Evolutionary conservation across 164 flowering plant genomes (phyloP), one percentile per base, ranked within the genome.

Genomic region (Vitis rupestris): DNA sequence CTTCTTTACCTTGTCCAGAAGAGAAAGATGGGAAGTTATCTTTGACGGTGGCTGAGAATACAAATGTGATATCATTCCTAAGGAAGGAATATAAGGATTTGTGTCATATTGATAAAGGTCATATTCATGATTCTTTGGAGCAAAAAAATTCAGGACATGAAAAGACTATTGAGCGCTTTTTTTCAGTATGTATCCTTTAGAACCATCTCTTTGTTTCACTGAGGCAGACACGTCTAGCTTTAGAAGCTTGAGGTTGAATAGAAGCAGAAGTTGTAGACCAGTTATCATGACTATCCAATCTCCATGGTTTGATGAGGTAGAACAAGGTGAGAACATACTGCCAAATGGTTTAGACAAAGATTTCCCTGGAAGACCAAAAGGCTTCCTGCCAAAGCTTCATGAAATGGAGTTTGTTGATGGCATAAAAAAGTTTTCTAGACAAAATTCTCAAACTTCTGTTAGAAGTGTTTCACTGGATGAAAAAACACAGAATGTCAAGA

Each of bases 191-290:
- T 75, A 70, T 54, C 82, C 79, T 37, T 47, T 56, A 12, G 93
- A 83, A 49, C 60, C 65, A 56, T 80, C 85, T 76, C 80, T 82
- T 64, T 66, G 61, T 66, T 68, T 81, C 0, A 27, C 60, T 0
- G 77, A 69, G 15, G 49, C 70, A 47, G 74, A 69, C 12, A 48
- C 30, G 8, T 61, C 67, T 47, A 79, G 74, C 70, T 61, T 70
- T n/a, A 74, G 72, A 67, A 66, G 78, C 68, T 58, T 67, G 56
- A 72, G 54, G 58, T 66, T 87, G 61, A 64, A 64, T 27, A 84
- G 82, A 75, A 89, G 90, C 82, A 83, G 72, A 81, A 90, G 97
- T 67, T 87, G 91, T 69, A 83, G 74, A 67, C 84, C 86, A 3
- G 57, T 70, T 62, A 66, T 86, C 47, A 66, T 67, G 54, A 74